Percentiles rank a stretch among this genome's conserved stretches.
These are phyloP conservation scores for Hymenotorrendiella dingleyae DNA, from an alignment of 2,329 filamentous ascomycete genomes.

Conservation along the genomic window DNA sequence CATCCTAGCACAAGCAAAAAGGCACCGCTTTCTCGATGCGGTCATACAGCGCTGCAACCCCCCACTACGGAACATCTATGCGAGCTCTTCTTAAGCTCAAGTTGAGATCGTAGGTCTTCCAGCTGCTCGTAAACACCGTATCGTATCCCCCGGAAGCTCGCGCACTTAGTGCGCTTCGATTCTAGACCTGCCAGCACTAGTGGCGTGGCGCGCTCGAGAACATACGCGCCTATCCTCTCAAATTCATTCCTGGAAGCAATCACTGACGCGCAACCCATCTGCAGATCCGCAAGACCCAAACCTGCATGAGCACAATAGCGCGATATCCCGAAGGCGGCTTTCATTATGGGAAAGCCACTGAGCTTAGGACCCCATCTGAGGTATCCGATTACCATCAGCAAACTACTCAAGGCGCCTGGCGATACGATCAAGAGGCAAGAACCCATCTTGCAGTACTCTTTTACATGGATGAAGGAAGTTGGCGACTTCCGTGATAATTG, in stretches of 20 bases:
- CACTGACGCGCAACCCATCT: slow-evolving; percentile 12
- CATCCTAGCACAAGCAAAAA: too few relatives aligned
- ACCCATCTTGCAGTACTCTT: slow-evolving; percentile 80
- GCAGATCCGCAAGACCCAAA: slow-evolving; percentile 5
- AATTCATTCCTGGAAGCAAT: not conserved
- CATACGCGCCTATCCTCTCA: not conserved
- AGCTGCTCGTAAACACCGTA: slow-evolving; percentile 26
- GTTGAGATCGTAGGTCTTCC: slow-evolving; percentile 30
- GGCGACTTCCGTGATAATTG: slow-evolving; percentile 61
- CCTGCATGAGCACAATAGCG: slow-evolving; percentile 28
- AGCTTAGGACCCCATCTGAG: slow-evolving; percentile 60
- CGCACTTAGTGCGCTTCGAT: slow-evolving; percentile 11
- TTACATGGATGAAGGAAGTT: slow-evolving; percentile 71
- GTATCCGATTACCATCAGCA: slow-evolving; percentile 90
- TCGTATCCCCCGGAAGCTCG: slow-evolving; percentile 18
- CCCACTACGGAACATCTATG: slow-evolving; percentile 30
- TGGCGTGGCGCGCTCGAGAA: slow-evolving; percentile 2
- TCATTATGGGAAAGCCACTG: slow-evolving; percentile 42
- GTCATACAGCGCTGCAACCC: slow-evolving; percentile 26
- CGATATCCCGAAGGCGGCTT: slow-evolving; percentile 24
- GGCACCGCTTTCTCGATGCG: too few relatives aligned
- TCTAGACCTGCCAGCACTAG: slow-evolving; percentile 4
- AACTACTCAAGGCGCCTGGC: slow-evolving; percentile 70
- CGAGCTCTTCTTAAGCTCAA: slow-evolving; percentile 27
- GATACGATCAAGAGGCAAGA: slow-evolving; percentile 72